Conservation (phyloP, 2,329 filamentous ascomycete genomes). For the Exophiala phaeomuriformis region DNA sequence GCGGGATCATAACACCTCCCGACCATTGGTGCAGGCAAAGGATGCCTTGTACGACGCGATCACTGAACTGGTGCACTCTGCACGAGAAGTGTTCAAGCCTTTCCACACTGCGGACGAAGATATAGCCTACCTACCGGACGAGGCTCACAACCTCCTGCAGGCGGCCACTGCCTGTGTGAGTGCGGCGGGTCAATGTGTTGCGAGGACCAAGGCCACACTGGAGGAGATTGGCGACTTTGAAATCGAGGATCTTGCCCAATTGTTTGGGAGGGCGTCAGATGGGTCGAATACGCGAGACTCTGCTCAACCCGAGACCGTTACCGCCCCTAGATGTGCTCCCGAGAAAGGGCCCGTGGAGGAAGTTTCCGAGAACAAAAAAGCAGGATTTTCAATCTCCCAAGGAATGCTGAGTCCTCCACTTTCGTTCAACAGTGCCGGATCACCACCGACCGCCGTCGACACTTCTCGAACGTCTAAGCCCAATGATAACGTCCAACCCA, state of each 20-base stretch:
- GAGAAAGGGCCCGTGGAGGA: neutral
- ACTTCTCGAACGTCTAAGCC: constrained; percentile 13
- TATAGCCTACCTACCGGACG: constrained; percentile 70
- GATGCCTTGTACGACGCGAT: constrained; percentile 72
- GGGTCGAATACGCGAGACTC: constrained; percentile 45
- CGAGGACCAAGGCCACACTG: constrained; percentile 75
- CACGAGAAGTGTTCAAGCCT: constrained; percentile 67
- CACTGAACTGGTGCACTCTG: constrained; percentile 70
- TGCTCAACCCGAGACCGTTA: constrained; percentile 5
- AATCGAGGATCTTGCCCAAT: constrained; percentile 21
- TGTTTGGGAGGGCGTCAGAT: constrained; percentile 13
- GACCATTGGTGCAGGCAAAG: constrained; percentile 61
- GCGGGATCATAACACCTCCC: constrained; percentile 62
- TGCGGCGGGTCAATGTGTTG: constrained; percentile 83
- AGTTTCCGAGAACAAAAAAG: neutral
- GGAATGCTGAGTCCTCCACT: constrained; percentile 16
- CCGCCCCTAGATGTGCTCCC: neutral
- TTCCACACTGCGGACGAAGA: constrained; percentile 62
- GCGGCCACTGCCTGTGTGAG: constrained; percentile 84
- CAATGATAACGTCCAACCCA: constrained; percentile 10
- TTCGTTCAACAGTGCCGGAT: constrained; percentile 12
- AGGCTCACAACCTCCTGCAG: constrained; percentile 65
- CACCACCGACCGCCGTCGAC: constrained; percentile 11
- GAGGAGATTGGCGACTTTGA: constrained; percentile 89
- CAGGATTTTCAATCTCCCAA: constrained; percentile 8